Evolutionary conservation across 2,329 filamentous ascomycete species (phyloP).

Genomic region (Amesomyces nigricolor): DNA sequence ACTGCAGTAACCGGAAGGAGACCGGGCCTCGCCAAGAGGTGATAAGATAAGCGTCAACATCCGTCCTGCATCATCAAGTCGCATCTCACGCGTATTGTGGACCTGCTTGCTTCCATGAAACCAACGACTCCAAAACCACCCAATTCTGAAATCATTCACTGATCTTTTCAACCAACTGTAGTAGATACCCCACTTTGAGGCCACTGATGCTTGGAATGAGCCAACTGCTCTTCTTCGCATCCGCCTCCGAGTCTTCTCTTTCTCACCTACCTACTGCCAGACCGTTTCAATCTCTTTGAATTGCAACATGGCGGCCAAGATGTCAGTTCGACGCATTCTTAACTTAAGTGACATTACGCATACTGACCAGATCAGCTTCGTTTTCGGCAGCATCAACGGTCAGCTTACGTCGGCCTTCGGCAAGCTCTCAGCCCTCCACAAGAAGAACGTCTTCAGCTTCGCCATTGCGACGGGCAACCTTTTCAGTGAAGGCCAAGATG

Average conservation of each 20-base stretch:
- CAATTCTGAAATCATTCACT: too few species aligned
- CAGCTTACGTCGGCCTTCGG: slow-evolving; percentile 68
- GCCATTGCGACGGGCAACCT: slow-evolving; percentile 80
- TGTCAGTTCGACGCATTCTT: slow-evolving; percentile 21
- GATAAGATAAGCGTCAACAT: slow-evolving; percentile 8
- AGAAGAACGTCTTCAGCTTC: slow-evolving; percentile 83
- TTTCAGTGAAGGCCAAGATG: slow-evolving; percentile 59
- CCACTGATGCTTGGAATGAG: background rate
- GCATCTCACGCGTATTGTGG: background rate
- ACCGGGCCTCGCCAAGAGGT: background rate
- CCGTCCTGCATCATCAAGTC: slow-evolving; percentile 6
- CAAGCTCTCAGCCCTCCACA: slow-evolving; percentile 74
- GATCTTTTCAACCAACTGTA: too few species aligned
- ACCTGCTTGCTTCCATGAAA: background rate
- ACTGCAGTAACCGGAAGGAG: background rate
- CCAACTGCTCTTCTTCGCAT: background rate
- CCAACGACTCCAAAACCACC: background rate
- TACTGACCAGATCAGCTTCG: slow-evolving; percentile 51
- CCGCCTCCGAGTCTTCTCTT: background rate
- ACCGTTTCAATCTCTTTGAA: background rate
- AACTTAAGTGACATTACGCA: slow-evolving; percentile 13
- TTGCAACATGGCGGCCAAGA: slow-evolving; percentile 24
- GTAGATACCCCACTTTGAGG: background rate
- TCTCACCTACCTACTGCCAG: background rate
- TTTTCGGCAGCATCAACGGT: slow-evolving; percentile 78